Evolutionary conservation across 176 grass and related monocot species (phyloP).

Genomic region (Zoysia pacifica): DNA sequence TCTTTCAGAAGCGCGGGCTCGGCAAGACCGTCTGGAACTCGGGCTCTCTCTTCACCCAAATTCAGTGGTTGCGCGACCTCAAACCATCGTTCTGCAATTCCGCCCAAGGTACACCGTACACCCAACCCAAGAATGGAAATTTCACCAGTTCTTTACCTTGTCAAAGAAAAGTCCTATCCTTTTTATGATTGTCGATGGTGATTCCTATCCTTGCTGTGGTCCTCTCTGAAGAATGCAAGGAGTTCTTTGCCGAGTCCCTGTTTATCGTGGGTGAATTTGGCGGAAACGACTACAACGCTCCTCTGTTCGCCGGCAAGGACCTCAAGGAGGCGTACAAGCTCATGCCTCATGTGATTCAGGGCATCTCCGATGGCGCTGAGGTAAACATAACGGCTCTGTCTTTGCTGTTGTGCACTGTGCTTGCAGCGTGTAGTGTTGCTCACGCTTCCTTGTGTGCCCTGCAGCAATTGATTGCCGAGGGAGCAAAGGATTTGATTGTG

Average conservation of each 20-base stretch:
- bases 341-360: constrained; percentile 69
- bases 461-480: constrained; percentile 76
- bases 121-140: neutral
- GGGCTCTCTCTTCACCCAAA: constrained; percentile 74
- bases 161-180: constrained; percentile 7
- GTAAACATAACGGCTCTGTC: constrained; percentile 33
- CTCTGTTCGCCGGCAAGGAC: constrained; percentile 66
- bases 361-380: constrained; percentile 62
- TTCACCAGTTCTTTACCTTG: neutral
- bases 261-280: constrained; percentile 82
- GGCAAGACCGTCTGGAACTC: constrained; percentile 70
- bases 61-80: constrained; percentile 83
- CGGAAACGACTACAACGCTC: constrained; percentile 80
- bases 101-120: constrained; percentile 41
- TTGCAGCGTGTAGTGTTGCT: neutral
- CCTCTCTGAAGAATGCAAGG: constrained; percentile 58
- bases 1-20: constrained; percentile 66
- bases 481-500: constrained; percentile 87
- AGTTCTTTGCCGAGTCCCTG: constrained; percentile 59
- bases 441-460: neutral
- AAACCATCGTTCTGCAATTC: constrained; percentile 67
- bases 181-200: constrained; percentile 9
- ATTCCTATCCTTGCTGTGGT: neutral
- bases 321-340: constrained; percentile 64
- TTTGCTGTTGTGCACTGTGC: neutral